Evolutionary conservation across 352 stramenopile species (phyloP).

Genomic region (Thalassiosira exigua): DNA sequence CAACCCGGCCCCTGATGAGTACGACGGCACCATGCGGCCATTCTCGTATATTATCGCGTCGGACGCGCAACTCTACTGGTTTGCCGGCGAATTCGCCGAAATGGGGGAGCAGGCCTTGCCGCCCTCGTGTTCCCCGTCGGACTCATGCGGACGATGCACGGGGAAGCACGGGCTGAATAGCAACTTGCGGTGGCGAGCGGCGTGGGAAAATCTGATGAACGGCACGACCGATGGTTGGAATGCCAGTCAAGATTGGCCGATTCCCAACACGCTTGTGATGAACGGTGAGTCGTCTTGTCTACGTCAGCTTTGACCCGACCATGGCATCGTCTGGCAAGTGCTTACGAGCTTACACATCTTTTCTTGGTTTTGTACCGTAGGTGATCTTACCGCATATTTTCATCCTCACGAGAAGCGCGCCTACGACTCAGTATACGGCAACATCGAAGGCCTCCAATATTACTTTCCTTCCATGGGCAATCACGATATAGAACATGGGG

Average conservation of each 20-base stretch:
- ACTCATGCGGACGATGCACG: constrained; percentile 57
- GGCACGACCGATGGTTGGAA: constrained; percentile 44
- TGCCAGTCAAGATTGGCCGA: constrained; percentile 23
- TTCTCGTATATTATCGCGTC: constrained; percentile 66
- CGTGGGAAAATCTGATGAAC: constrained; percentile 56
- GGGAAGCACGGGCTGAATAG: constrained; percentile 48
- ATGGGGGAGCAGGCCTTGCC: constrained; percentile 51
- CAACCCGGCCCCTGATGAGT: too few species aligned
- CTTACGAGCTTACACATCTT: too few species aligned
- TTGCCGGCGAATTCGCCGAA: constrained; percentile 64
- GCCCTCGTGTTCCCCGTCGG: constrained; percentile 30
- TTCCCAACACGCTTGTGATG: constrained; percentile 59
- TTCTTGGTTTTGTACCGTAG: too few species aligned
- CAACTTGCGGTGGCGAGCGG: constrained; percentile 52
- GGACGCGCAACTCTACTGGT: constrained; percentile 65
- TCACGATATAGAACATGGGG: constrained; percentile 60
- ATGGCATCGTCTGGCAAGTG: too few species aligned
- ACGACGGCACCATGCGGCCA: constrained; percentile 20
- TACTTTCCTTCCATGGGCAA: constrained; percentile 62
- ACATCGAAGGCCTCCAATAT: constrained; percentile 50
- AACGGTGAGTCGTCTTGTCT: constrained; percentile 40
- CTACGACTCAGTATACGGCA: constrained; percentile 62
- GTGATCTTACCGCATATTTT: constrained; percentile 66
- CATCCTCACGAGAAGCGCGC: constrained; percentile 58
- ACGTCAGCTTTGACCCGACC: too few species aligned